Evolutionary conservation across 768 basidiomycete genomes (phyloP).

Genomic region (Serendipita sp.): DNA sequence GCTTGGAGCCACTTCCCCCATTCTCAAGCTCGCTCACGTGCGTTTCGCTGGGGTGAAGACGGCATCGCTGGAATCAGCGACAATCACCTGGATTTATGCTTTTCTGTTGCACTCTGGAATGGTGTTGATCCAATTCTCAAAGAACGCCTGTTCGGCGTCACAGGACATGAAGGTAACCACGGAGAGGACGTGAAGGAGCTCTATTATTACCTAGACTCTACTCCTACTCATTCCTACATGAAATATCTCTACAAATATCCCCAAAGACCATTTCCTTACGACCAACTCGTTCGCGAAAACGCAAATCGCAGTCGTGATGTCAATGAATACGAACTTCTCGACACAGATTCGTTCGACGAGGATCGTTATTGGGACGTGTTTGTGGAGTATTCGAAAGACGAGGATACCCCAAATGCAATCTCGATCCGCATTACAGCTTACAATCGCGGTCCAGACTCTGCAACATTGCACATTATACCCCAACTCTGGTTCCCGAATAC

Average conservation of each 20-base stretch:
- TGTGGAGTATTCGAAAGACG: slow-evolving; percentile 98
- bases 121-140: slow-evolving; percentile 87
- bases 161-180: slow-evolving; percentile 95
- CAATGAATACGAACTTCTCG: slow-evolving; percentile 82
- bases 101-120: slow-evolving; percentile 88
- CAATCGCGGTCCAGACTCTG: slow-evolving; percentile 90
- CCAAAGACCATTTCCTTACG: slow-evolving; percentile 82
- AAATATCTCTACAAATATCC: slow-evolving; percentile 99
- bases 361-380: slow-evolving; percentile 98
- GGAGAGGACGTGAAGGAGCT: slow-evolving; percentile 99
- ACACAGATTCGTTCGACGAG: slow-evolving; percentile 80
- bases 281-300: slow-evolving; percentile 79
- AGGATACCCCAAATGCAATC: slow-evolving; percentile 70
- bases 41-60: slow-evolving; percentile 98
- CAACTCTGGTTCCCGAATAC: slow-evolving; percentile 97
- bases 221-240: slow-evolving; percentile 99
- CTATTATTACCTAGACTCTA: slow-evolving; percentile 97
- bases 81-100: slow-evolving; percentile 88
- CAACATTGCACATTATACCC: slow-evolving; percentile 85
- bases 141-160: slow-evolving; percentile 90
- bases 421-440: slow-evolving; percentile 92
- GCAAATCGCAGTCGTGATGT: slow-evolving; percentile 68
- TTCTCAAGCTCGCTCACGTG: slow-evolving; percentile 79
- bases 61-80: slow-evolving; percentile 95
- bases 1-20: slow-evolving; percentile 94